Evolutionary conservation across 495 filamentous ascomycete genomes (phyloP).

Genomic region (Tuber microsphaerosporum): DNA sequence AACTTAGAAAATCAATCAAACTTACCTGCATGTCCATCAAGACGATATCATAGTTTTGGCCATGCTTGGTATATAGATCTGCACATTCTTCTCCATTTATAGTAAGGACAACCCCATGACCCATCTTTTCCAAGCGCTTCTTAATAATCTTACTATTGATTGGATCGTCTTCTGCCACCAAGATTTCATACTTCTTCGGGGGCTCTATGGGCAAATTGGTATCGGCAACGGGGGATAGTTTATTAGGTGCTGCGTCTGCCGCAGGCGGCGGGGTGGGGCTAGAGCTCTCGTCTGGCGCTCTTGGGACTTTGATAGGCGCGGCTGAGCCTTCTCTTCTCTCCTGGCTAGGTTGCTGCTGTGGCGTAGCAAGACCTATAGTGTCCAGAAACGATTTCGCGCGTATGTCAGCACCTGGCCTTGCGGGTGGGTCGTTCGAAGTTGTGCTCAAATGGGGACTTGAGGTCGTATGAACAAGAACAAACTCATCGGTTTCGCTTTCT

Average conservation of each 20-base stretch:
- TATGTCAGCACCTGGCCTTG: background rate
- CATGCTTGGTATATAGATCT: conserved; percentile 52
- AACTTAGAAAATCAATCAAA: conserved; percentile 10
- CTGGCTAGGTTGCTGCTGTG: conserved; percentile 39
- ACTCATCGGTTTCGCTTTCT: conserved; percentile 20
- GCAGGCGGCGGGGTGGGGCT: background rate
- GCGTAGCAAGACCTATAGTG: background rate
- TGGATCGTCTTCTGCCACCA: conserved; percentile 89
- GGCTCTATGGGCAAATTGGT: background rate
- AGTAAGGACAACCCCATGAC: conserved; percentile 65
- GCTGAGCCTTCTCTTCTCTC: conserved; percentile 45
- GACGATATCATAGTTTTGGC: conserved; percentile 65
- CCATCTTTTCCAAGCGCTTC: conserved; percentile 74
- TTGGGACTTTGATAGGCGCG: conserved; percentile 45
- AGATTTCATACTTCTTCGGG: conserved; percentile 49
- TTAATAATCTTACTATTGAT: conserved; percentile 82
- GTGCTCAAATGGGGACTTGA: conserved; percentile 39
- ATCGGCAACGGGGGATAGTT: background rate
- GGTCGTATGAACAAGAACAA: conserved; percentile 19
- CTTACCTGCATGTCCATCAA: conserved; percentile 93
- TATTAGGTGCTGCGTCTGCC: background rate
- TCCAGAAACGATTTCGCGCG: conserved; percentile 21
- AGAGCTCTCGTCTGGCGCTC: conserved; percentile 44
- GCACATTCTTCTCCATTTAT: conserved; percentile 86
- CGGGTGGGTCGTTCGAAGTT: conserved; percentile 7